Evolutionary conservation across 2,329 filamentous ascomycete genomes (phyloP).

Genomic region (Aspergillus transmontanensis): DNA sequence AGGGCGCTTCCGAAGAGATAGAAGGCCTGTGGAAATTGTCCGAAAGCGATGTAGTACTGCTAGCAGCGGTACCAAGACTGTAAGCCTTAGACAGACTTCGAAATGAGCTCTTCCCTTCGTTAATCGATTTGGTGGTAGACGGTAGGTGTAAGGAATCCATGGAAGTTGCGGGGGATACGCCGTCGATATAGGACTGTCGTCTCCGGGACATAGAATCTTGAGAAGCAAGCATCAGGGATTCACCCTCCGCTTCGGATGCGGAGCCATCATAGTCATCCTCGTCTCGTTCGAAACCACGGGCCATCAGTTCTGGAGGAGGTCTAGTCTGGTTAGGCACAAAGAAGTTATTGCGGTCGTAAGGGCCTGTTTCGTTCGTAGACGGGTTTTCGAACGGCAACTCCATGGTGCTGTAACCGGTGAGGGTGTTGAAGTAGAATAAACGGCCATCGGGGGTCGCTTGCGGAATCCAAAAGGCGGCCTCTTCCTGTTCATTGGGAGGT

Average conservation of each 20-base stretch:
- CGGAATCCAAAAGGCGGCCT: conserved; percentile 97
- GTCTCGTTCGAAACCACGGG: conserved; percentile 75
- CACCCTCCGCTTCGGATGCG: conserved; percentile 82
- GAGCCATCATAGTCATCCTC: conserved; percentile 93
- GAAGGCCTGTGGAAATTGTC: conserved; percentile 51
- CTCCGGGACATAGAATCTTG: conserved; percentile 67
- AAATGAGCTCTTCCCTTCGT: conserved; percentile 50
- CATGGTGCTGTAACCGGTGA: conserved; percentile 92
- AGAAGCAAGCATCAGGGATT: conserved; percentile 69
- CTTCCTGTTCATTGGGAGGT: conserved; percentile 66
- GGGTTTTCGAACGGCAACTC: conserved; percentile 93
- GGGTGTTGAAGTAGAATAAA: conserved; percentile 96
- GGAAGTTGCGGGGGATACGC: conserved; percentile 81
- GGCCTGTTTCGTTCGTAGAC: conserved; percentile 77
- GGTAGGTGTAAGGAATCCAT: conserved; percentile 87
- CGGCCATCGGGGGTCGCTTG: conserved; percentile 92
- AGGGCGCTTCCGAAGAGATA: conserved; percentile 61
- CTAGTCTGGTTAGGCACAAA: conserved; percentile 86
- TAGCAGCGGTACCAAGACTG: conserved; percentile 51
- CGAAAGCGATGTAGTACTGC: conserved; percentile 58
- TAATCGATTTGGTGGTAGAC: conserved; percentile 59
- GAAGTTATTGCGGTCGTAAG: conserved; percentile 84
- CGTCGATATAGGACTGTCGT: conserved; percentile 69
- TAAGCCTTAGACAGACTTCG: conserved; percentile 26
- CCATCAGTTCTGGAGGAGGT: conserved; percentile 88